Evolutionary conservation across 2,329 filamentous ascomycete genomes (phyloP), one percentile per base, ranked within the genome.

Genomic region (Ceratocystis harringtonii): DNA sequence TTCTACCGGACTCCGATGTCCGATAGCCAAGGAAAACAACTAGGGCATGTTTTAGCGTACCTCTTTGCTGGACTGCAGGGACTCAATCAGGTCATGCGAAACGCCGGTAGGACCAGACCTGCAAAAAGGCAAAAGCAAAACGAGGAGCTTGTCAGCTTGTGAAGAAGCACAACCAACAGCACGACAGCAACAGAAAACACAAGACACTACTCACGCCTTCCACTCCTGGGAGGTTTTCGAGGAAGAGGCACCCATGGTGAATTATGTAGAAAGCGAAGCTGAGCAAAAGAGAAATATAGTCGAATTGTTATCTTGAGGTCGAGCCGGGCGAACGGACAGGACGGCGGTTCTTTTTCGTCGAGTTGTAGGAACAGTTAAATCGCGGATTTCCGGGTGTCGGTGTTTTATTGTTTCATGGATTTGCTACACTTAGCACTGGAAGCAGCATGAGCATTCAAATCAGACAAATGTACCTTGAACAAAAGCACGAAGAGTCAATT

Each of bases 51-150:
- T 50, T 66, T 43, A 52, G 64, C 77, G 72, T 82, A 96, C 92
- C 84, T 96, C 91, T 71, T 87, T 82, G 78, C 85, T 95, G 68
- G 84, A 83, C 75, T 96, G 90, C 68, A 97, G 81, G 68, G 86
- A 85, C 72, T 95, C 86, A 72, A 95, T 81, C 72, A 96, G 80
- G 73, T 89, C 86, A 73, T 89, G 85, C 70, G 91, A 95, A 75
- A 95, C 75, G 71, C 80, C 78, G 69, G 79, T 76, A 43, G 80
- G 78, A 61, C 78, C 76, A 70, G 73, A 73, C 71, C 72, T 28
- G 57, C 12, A 36, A 10, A 19, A 50, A 25, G 48, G 28, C 8
- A 36, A 43, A 52, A 22, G 36, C 36, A 41, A 17, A 62, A 17
- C 12, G 10, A 48, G 10, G 28, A 62, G 41, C 41, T 28, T 48